Percentiles rank a stretch among this genome's conserved stretches.
These are phyloP conservation scores for Globisporangium viniferum DNA, from an alignment of 352 stramenopile species.

Conservation along the genomic window DNA sequence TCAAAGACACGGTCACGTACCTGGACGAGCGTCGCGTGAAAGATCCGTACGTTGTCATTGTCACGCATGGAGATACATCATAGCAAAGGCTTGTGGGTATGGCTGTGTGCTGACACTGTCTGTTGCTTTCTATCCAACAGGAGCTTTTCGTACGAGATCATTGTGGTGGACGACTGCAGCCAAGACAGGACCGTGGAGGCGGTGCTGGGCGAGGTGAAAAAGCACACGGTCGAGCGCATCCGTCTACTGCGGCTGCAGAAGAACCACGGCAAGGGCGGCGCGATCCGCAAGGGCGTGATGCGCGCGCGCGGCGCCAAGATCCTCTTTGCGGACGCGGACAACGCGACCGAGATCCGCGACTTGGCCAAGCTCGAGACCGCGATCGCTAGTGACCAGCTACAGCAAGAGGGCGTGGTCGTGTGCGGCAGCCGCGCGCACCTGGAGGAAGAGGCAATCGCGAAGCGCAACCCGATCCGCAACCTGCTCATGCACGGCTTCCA, in stretches of 20 bases:
- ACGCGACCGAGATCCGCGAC: conserved; percentile 90
- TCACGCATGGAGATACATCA: background rate
- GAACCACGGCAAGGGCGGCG: conserved; percentile 92
- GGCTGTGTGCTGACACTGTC: conserved; percentile 2
- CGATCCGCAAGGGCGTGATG: conserved; percentile 87
- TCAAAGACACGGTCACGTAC: conserved; percentile 88
- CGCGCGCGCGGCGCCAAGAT: conserved; percentile 74
- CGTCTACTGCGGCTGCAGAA: conserved; percentile 74
- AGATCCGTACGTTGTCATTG: conserved; percentile 34
- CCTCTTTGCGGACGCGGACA: conserved; percentile 92
- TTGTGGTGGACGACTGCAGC: conserved; percentile 93
- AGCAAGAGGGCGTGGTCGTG: conserved; percentile 56
- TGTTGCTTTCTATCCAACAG: conserved; percentile 6
- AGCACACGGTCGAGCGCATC: conserved; percentile 48
- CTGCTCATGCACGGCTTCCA: conserved; percentile 93
- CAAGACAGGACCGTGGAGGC: conserved; percentile 77
- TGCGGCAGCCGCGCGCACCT: conserved; percentile 90
- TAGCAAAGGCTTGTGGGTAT: background rate
- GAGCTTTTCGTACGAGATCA: conserved; percentile 77
- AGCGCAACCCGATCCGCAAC: conserved; percentile 84
- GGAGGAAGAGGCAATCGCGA: conserved; percentile 81
- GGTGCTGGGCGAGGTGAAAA: conserved; percentile 49
- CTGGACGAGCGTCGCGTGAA: conserved; percentile 58
- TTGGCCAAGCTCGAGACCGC: conserved; percentile 73
- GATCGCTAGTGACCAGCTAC: conserved; percentile 32